Conservation (phyloP, 257 asterid species). For the Striga asiatica region DNA sequence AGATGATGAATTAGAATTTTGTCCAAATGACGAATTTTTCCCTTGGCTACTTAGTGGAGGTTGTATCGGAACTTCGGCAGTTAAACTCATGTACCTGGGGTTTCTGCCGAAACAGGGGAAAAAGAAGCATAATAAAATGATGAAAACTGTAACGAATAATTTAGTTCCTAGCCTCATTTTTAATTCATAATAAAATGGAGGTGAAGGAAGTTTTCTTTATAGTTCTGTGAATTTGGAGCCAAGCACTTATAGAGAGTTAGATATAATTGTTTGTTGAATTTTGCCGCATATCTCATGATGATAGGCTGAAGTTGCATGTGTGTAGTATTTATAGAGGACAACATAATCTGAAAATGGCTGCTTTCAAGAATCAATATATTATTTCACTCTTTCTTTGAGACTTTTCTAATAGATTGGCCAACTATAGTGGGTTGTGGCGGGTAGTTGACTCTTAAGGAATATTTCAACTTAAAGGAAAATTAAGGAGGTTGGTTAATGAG, state of each 20-base stretch:
- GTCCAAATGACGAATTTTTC: neutral
- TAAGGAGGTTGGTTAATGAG: neutral
- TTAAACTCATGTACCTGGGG: neutral
- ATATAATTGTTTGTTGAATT: neutral
- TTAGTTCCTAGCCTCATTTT: conserved; percentile 21
- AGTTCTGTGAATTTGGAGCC: neutral
- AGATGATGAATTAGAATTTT: conserved; percentile 6
- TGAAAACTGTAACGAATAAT: conserved; percentile 16
- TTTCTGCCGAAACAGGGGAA: conserved; percentile 24
- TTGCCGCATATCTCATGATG: neutral
- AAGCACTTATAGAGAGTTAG: neutral
- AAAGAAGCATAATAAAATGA: conserved; percentile 23
- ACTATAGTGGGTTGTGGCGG: neutral
- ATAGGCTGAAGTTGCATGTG: neutral
- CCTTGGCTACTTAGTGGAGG: neutral
- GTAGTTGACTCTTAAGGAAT: conserved; percentile 24
- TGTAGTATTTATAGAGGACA: neutral
- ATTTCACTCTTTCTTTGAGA: neutral
- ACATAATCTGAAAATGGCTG: neutral
- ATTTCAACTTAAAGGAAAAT: conserved; percentile 21
- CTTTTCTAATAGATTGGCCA: neutral
- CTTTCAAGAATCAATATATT: neutral
- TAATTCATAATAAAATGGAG: neutral
- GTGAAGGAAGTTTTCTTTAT: neutral
- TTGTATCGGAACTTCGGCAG: neutral